Evolutionary conservation across 192 early-diverging fungal genomes (phyloP).

Genomic region (Pilaira anomala): DNA sequence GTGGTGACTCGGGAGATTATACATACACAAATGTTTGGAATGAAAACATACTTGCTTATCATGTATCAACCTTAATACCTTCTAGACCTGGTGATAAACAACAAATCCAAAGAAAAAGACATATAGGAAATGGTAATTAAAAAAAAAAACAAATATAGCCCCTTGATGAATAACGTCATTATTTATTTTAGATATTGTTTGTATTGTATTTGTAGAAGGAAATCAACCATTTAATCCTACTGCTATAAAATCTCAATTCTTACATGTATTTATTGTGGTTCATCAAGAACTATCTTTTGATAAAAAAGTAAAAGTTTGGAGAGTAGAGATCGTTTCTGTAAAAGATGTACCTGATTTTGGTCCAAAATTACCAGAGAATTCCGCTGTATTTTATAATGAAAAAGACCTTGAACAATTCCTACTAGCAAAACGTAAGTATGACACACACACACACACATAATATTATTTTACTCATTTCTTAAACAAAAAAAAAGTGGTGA

Average conservation of each 20-base stretch:
- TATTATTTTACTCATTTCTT: neutral
- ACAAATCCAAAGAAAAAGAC: constrained; percentile 63
- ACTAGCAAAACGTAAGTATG: constrained; percentile 34
- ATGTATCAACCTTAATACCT: constrained; percentile 73
- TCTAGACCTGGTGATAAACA: constrained; percentile 63
- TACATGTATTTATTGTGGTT: constrained; percentile 57
- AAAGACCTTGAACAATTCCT: constrained; percentile 39
- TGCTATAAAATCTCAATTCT: constrained; percentile 57
- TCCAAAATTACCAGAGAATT: constrained; percentile 43
- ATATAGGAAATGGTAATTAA: constrained; percentile 56
- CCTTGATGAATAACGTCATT: neutral
- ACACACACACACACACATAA: no score
- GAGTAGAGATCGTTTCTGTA: constrained; percentile 36
- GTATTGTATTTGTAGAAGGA: constrained; percentile 56
- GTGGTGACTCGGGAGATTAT: constrained; percentile 65
- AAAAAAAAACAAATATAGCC: neutral
- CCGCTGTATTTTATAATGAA: constrained; percentile 38
- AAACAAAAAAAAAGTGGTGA: constrained; percentile 42
- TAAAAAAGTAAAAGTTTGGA: constrained; percentile 18
- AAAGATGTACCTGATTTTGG: constrained; percentile 54
- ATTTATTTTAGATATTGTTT: constrained; percentile 52
- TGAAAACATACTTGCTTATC: constrained; percentile 74
- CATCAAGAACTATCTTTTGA: constrained; percentile 30
- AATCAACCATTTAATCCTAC: constrained; percentile 49
- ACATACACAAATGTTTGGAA: constrained; percentile 73